phyloP scores from a whole-genome alignment of 306 rosid species.

The Glycine soja region DNA sequence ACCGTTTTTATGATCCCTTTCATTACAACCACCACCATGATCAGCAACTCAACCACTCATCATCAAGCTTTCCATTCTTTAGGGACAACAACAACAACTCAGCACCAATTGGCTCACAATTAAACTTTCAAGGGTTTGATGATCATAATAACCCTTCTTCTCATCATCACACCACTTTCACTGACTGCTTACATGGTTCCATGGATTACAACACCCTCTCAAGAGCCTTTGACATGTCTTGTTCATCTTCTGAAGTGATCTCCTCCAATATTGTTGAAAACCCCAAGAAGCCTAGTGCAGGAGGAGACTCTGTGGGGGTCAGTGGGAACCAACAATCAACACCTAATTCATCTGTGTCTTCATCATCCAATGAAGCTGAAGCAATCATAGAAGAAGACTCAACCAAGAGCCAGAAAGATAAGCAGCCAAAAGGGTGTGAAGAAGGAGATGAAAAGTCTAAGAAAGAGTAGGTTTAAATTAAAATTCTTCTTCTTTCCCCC shows the following conservation, averaged over 20 bases:
- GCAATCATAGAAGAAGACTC: conserved; percentile 62
- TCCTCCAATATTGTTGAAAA: conserved; percentile 60
- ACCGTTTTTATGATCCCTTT: conserved; percentile 59
- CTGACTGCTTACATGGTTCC: conserved; percentile 73
- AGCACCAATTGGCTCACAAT: conserved; percentile 32
- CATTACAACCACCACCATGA: conserved; percentile 53
- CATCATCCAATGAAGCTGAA: conserved; percentile 77
- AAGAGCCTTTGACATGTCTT: conserved; percentile 83
- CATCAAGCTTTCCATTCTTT: conserved; percentile 52
- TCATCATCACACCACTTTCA: conserved; percentile 57
- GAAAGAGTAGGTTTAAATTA: conserved; percentile 68
- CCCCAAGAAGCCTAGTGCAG: conserved; percentile 42
- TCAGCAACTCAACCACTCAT: conserved; percentile 52
- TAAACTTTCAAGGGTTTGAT: conserved; percentile 56
- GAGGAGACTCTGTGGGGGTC: conserved; percentile 52
- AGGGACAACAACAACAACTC: conserved; percentile 39
- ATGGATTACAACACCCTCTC: conserved; percentile 81
- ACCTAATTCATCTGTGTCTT: conserved; percentile 71
- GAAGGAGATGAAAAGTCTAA: conserved; percentile 65
- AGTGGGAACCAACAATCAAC: conserved; percentile 57
- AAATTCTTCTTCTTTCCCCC: neutral
- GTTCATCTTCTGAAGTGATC: conserved; percentile 75
- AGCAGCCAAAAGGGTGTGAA: conserved; percentile 59
- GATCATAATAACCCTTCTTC: conserved; percentile 49
- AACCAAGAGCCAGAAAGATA: conserved; percentile 62